Percentiles rank a stretch among this genome's conserved stretches.
phyloP scores from a whole-genome alignment of 257 asterid genomes.

The Voacanga thouarsii region DNA sequence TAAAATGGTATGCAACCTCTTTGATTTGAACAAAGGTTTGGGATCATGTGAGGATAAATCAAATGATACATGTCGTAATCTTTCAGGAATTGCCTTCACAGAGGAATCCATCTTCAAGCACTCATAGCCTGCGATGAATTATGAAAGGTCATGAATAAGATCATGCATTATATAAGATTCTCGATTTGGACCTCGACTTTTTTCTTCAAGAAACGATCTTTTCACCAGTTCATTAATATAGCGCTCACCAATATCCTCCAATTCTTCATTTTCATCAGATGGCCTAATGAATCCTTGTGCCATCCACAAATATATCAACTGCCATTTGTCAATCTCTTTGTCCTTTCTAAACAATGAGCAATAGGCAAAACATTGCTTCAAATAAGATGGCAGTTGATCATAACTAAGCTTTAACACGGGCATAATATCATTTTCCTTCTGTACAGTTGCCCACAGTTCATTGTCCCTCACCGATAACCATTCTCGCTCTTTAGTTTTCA shows the following conservation, averaged over 20 bases:
- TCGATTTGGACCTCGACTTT: not conserved
- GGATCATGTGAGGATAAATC: conserved; percentile 4
- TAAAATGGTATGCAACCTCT: not conserved
- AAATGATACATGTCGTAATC: not conserved
- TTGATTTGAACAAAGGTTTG: not conserved
- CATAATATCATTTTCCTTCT: conserved; percentile 40
- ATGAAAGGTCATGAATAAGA: conserved; percentile 1
- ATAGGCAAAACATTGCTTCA: conserved; percentile 59
- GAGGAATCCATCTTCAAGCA: not conserved
- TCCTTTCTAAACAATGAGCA: conserved; percentile 30
- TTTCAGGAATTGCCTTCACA: not conserved
- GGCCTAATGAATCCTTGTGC: conserved; percentile 2
- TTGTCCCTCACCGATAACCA: conserved; percentile 45
- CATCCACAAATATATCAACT: not conserved
- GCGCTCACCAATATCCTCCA: not conserved
- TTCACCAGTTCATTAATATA: not conserved
- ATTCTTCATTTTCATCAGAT: not conserved
- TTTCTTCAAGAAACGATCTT: conserved; percentile 8
- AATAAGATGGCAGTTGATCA: conserved; percentile 41
- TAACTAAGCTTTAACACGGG: conserved; percentile 48
- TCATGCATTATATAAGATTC: conserved; percentile 7
- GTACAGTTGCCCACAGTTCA: conserved; percentile 50
- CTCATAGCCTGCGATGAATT: not conserved
- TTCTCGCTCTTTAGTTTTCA: conserved; percentile 40
- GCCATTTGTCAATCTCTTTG: not conserved